phyloP scores from a whole-genome alignment of 306 rosid species.

The Begonia fuchsioides region DNA sequence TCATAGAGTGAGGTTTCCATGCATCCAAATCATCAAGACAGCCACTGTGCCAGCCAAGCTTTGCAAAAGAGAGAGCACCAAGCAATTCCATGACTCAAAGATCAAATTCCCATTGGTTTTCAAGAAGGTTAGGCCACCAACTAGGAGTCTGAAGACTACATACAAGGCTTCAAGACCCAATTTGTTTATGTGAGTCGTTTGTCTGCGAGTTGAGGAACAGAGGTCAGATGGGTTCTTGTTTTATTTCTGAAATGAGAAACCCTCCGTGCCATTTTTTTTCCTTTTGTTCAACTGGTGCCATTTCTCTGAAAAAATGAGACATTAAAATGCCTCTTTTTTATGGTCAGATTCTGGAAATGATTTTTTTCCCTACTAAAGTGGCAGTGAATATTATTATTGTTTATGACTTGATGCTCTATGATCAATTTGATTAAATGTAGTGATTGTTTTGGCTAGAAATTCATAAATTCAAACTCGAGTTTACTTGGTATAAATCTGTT shows the following conservation, averaged over 20 bases:
- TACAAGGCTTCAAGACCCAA: conserved; percentile 85
- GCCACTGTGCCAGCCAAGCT: conserved; percentile 72
- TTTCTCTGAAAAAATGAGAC: no score
- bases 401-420: no score
- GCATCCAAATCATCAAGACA: conserved; percentile 83
- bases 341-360: no score
- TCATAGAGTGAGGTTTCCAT: conserved; percentile 76
- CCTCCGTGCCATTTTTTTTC: not conserved
- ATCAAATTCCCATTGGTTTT: conserved; percentile 81
- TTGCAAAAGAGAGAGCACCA: conserved; percentile 88
- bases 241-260: conserved; percentile 6
- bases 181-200: conserved; percentile 55
- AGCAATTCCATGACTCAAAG: conserved; percentile 76
- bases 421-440: no score
- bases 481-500: no score
- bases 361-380: no score
- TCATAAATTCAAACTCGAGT: no score
- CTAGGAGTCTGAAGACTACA: conserved; percentile 80
- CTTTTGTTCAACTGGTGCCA: not conserved
- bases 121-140: conserved; percentile 74
- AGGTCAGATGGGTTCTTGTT: conserved; percentile 1
- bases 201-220: conserved; percentile 6
- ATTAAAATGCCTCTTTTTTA: no score
- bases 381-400: no score
- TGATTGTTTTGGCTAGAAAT: no score